Evolutionary conservation across 2,329 filamentous ascomycete genomes (phyloP).

Genomic region (Zarea fungicola): DNA sequence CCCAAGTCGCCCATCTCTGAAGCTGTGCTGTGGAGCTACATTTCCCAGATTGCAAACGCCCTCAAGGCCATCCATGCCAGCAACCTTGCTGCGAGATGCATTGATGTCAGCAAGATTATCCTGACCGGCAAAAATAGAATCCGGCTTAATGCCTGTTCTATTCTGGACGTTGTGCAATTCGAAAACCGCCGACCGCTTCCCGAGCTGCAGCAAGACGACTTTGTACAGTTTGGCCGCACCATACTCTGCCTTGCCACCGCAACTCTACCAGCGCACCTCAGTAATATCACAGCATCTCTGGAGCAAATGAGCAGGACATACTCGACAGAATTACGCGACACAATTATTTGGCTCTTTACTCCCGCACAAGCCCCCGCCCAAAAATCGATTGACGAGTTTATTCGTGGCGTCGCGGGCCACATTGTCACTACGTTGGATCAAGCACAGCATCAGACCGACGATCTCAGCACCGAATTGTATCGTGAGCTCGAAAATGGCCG

Average conservation of each 20-base stretch:
- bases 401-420: conserved; percentile 72
- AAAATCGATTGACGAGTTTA: conserved; percentile 75
- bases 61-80: conserved; percentile 78
- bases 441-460: conserved; percentile 73
- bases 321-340: conserved; percentile 71
- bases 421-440: conserved; percentile 71
- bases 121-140: conserved; percentile 87
- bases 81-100: conserved; percentile 76
- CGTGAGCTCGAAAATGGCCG: conserved; percentile 88
- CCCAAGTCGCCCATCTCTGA: conserved; percentile 55
- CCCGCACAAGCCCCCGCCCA: conserved; percentile 49
- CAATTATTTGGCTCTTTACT: conserved; percentile 74
- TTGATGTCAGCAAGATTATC: conserved; percentile 84
- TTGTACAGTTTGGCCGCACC: conserved; percentile 76
- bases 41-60: conserved; percentile 85
- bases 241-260: conserved; percentile 78
- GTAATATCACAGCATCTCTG: conserved; percentile 64
- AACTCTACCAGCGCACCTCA: conserved; percentile 45
- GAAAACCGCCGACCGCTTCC: conserved; percentile 62
- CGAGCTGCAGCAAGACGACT: conserved; percentile 83
- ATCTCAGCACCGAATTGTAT: conserved; percentile 63
- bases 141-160: conserved; percentile 78
- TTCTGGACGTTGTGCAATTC: conserved; percentile 83
- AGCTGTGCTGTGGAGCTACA: conserved; percentile 80
- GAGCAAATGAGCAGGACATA: conserved; percentile 75